These are phyloP conservation scores for Melaleuca alternifolia DNA, from an alignment of 345 rosid species.

Conservation along the genomic window DNA sequence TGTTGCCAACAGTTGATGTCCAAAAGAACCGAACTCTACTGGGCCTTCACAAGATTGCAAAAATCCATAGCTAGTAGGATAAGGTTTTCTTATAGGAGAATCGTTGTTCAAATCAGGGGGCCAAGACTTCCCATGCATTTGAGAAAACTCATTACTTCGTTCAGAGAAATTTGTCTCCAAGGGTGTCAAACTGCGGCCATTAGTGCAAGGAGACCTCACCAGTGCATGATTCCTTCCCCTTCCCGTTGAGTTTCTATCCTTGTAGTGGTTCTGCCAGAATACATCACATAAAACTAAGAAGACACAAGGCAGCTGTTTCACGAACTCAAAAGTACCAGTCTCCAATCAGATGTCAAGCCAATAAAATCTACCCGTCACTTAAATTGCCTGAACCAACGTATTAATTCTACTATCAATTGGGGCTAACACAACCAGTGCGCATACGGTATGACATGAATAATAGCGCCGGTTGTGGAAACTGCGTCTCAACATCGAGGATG, in stretches of 20 bases:
- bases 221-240: slow-evolving; percentile 47
- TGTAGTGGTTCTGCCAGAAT: slow-evolving; percentile 69
- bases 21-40: slow-evolving; percentile 34
- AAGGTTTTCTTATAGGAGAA: slow-evolving; percentile 24
- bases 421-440: neutral
- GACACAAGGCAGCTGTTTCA: neutral
- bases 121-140: slow-evolving; percentile 27
- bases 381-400: neutral
- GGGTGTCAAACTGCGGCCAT: slow-evolving; percentile 22
- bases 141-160: slow-evolving; percentile 30
- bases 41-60: slow-evolving; percentile 20
- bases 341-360: neutral
- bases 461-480: neutral
- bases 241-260: slow-evolving; percentile 28
- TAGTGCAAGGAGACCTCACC: slow-evolving; percentile 49
- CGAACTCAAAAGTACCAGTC: neutral
- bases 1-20: slow-evolving; percentile 11
- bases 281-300: slow-evolving; percentile 6
- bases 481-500: neutral
- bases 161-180: too few species aligned
- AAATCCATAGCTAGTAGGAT: slow-evolving; percentile 34
- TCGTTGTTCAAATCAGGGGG: slow-evolving; percentile 22
- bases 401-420: neutral
- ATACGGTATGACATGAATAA: neutral
- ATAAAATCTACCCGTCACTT: neutral